Conservation (phyloP, 2,329 filamentous ascomycete genomes). For the Colletotrichum australisinense region DNA sequence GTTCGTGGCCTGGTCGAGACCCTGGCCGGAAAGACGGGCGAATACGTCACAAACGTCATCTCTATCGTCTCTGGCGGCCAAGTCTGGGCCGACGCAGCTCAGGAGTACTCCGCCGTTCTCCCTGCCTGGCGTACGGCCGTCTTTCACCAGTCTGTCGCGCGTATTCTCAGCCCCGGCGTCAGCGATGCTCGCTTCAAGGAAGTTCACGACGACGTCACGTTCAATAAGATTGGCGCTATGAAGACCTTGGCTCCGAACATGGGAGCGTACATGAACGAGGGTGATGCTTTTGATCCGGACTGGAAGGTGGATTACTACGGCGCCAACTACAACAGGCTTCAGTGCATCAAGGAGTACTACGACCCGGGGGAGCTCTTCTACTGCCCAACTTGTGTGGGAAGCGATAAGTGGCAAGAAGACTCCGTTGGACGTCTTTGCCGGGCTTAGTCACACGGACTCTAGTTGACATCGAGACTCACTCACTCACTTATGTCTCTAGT, state of each 20-base stretch:
- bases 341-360: conserved; percentile 46
- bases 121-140: conserved; percentile 13
- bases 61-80: conserved; percentile 45
- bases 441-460: too few species aligned
- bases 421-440: too few species aligned
- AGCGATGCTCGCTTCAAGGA: conserved; percentile 35
- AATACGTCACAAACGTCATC: conserved; percentile 39
- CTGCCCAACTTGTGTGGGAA: conserved; percentile 52
- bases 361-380: conserved; percentile 49
- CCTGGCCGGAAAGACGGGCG: conserved; percentile 40
- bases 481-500: too few species aligned
- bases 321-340: conserved; percentile 43
- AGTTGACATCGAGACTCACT: too few species aligned
- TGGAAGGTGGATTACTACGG: conserved; percentile 49
- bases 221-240: conserved; percentile 43
- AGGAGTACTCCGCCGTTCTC: conserved; percentile 42
- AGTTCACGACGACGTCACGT: conserved; percentile 43
- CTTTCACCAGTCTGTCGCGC: neutral
- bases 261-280: conserved; percentile 58
- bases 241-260: conserved; percentile 50
- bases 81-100: conserved; percentile 41
- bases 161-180: conserved; percentile 37
- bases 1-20: conserved; percentile 42
- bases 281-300: conserved; percentile 47
- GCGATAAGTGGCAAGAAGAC: too few species aligned